Percentiles rank a stretch among this genome's conserved stretches.
phyloP scores from a whole-genome alignment of 208 protist genomes.

The Leishmania aethiopica region DNA sequence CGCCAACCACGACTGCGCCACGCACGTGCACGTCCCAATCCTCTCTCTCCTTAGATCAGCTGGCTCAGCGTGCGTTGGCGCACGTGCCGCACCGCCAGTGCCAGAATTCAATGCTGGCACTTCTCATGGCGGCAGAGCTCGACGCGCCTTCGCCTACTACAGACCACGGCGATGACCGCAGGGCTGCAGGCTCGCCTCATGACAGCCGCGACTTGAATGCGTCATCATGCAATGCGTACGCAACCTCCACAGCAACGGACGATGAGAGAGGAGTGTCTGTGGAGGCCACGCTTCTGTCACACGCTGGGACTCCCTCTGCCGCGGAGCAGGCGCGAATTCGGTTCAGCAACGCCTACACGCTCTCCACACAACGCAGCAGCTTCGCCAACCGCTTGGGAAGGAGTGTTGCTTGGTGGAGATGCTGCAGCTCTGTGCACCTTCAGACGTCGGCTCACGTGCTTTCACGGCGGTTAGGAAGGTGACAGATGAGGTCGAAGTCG shows the following conservation, averaged over 20 bases:
- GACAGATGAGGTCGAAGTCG: conserved; percentile 44
- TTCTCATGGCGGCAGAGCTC: conserved; percentile 34
- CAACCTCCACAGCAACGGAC: neutral
- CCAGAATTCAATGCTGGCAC: conserved; percentile 18
- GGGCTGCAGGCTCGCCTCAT: neutral
- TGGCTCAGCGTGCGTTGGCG: conserved; percentile 21
- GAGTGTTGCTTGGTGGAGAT: conserved; percentile 65
- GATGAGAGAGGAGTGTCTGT: neutral
- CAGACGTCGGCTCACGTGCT: neutral
- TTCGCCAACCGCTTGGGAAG: conserved; percentile 51
- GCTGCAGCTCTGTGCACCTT: conserved; percentile 24
- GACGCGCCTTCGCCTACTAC: neutral
- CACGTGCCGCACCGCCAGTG: conserved; percentile 20
- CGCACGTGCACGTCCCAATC: neutral
- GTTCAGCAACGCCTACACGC: conserved; percentile 57
- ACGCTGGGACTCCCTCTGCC: neutral
- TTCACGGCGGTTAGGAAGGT: conserved; percentile 28
- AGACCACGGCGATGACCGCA: neutral
- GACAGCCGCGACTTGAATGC: neutral
- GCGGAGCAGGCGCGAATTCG: conserved; percentile 63
- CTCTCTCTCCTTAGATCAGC: conserved; percentile 14
- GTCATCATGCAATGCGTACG: neutral
- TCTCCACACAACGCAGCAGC: conserved; percentile 47
- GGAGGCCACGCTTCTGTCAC: neutral
- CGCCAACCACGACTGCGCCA: neutral